Base-by-base conservation (phyloP, 1,284 basidiomycete genomes). In the Phaffia rhodozyma region DNA sequence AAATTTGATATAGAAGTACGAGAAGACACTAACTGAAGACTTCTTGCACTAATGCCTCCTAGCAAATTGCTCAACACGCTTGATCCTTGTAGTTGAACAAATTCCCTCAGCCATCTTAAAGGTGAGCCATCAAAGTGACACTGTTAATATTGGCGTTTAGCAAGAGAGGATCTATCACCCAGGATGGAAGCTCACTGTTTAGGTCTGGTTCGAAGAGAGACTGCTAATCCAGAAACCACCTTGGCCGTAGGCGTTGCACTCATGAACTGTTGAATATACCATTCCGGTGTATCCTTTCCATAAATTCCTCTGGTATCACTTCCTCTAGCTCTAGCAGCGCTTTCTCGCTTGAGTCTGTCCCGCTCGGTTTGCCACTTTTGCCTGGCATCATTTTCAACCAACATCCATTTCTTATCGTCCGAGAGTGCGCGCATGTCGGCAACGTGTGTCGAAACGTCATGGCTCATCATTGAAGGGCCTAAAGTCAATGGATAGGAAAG, bases 371-470 rank as follows among this genome's bases (percentile, higher is more conserved):
- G 85, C 84, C 86, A 91, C 52, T 87, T 83, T 64, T 87, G 81
- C 62, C 87, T 85, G 70, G 87, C 86, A 70, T 90, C 87, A 68
- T 85, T 90, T 73, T 87, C 84, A 13, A 97, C 87, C 71, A 97
- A 84, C 67, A 82, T 81, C 93, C 93, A 97, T 76, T 97, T 97
- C 73, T 91, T 91, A 58, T 92, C 87, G 34, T 87, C 80, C 0
- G 83, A 72, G 32, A 92, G 77, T 55, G 79, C 78, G 0, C 82
- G 81, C 53, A 86, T 74, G 27, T 82, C 81, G 62, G 65, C 38
- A 16, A 43, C 38, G 38, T 43, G 38, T 43, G 38, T 43, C 16
- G 38, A 43, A 2, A 43, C 38, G 38, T 43, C 38, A 7, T 43
- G 38, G 13, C 13, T 43, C 38, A 43, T 43, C 38, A 43, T 43